These are phyloP conservation scores for Warburgia ugandensis DNA, from an alignment of 164 flowering plant species.

Conservation along the genomic window DNA sequence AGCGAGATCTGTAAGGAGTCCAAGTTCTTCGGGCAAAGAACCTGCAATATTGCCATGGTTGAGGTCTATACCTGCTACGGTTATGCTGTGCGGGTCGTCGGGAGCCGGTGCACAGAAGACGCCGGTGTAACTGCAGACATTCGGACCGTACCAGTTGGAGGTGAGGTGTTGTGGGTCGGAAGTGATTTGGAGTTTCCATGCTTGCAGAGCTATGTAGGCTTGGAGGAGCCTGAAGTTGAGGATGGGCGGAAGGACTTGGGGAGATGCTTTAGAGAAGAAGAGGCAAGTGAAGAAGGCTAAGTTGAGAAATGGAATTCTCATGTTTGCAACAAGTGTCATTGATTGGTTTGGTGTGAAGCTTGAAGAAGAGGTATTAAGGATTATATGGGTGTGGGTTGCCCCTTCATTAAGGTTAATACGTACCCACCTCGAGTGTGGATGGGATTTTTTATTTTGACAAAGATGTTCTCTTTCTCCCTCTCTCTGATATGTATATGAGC, in stretches of 20 bases:
- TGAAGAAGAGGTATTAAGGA: too few relatives aligned
- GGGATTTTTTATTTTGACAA: too few relatives aligned
- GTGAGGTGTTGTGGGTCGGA: conserved; percentile 67
- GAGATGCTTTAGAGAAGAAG: background rate
- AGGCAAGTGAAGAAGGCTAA: background rate
- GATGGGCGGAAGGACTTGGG: conserved; percentile 1
- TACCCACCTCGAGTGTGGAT: too few relatives aligned
- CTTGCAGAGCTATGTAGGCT: conserved; percentile 68
- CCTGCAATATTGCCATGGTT: conserved; percentile 75
- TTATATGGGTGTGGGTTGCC: too few relatives aligned
- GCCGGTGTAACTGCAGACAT: conserved; percentile 53
- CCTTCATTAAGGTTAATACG: too few relatives aligned
- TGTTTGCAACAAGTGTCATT: too few relatives aligned
- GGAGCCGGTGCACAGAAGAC: conserved; percentile 46
- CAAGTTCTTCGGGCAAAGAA: conserved; percentile 55
- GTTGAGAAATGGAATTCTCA: background rate
- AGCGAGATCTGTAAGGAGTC: conserved; percentile 59
- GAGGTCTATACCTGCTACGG: conserved; percentile 66
- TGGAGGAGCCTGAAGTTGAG: conserved; percentile 35
- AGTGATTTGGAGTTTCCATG: conserved; percentile 51
- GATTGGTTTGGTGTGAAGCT: too few relatives aligned
- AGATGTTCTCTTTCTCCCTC: too few relatives aligned
- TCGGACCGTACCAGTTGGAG: conserved; percentile 47
- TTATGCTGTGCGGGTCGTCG: conserved; percentile 10
- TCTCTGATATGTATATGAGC: too few relatives aligned